A percentile compares a stretch with the other conserved stretches of the same genome.
Evolutionary conservation across 345 rosid genomes (phyloP).

Genomic region (Tarenaya hassleriana): DNA sequence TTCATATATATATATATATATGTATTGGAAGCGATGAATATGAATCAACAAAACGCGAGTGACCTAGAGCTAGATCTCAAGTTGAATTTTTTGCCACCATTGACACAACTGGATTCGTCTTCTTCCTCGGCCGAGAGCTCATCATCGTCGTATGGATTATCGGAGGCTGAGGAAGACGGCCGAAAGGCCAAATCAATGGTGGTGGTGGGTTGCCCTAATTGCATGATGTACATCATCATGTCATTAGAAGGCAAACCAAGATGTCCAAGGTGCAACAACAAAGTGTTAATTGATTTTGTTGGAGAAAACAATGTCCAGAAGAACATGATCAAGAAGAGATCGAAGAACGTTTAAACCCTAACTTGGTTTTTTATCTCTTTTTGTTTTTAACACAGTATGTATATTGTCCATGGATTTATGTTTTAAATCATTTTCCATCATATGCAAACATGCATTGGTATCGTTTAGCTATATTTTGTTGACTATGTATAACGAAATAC

Average conservation of each 20-base stretch:
- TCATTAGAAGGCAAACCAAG: conserved; percentile 27
- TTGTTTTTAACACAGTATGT: conserved; percentile 9
- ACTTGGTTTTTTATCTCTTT: background rate
- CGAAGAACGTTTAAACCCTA: background rate
- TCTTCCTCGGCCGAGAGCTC: conserved; percentile 21
- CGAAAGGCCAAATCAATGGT: conserved; percentile 30
- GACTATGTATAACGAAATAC: conserved; percentile 16
- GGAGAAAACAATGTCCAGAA: conserved; percentile 16
- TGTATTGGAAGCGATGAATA: conserved; percentile 13
- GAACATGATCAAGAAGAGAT: conserved; percentile 4
- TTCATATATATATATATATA: too few species aligned
- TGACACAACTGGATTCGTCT: conserved; percentile 27
- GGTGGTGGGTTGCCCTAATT: conserved; percentile 32
- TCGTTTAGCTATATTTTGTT: background rate
- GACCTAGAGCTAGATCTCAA: conserved; percentile 27
- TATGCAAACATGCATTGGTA: background rate
- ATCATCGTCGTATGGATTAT: conserved; percentile 24
- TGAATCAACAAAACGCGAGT: conserved; percentile 25
- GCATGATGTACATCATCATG: conserved; percentile 31
- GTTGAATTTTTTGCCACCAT: conserved; percentile 11
- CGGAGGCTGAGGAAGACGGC: conserved; percentile 25
- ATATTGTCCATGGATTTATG: background rate
- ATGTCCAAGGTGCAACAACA: conserved; percentile 33
- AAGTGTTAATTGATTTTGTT: conserved; percentile 31
- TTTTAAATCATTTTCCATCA: too few species aligned